phyloP scores from a whole-genome alignment of 148 eudicot genomes.

The Spergularia marina region DNA sequence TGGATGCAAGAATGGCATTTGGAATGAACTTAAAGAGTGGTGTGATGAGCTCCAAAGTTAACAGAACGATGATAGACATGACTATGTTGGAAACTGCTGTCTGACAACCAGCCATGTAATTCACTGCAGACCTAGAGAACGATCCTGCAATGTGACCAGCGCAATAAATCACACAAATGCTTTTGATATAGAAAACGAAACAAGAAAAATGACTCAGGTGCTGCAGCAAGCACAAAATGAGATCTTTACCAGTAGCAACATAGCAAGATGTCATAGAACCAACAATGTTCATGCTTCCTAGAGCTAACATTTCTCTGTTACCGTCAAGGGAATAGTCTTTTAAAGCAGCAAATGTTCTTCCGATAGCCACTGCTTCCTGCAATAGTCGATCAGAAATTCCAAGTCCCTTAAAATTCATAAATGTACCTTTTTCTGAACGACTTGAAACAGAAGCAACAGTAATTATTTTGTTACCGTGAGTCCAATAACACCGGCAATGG shows the following conservation, averaged over 20 bases:
- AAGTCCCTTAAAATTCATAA: background rate
- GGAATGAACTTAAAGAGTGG: conserved; percentile 70
- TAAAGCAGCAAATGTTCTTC: conserved; percentile 78
- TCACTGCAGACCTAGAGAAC: conserved; percentile 69
- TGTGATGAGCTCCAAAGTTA: conserved; percentile 51
- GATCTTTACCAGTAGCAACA: conserved; percentile 61
- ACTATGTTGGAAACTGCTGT: conserved; percentile 74
- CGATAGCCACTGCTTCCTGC: conserved; percentile 88
- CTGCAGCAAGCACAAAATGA: background rate
- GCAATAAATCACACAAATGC: background rate
- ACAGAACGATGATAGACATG: conserved; percentile 51
- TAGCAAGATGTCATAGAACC: conserved; percentile 94
- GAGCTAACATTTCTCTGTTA: conserved; percentile 89
- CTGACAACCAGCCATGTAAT: conserved; percentile 63
- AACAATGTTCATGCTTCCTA: conserved; percentile 78
- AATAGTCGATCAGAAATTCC: background rate
- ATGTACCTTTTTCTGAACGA: background rate
- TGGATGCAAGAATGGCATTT: conserved; percentile 62
- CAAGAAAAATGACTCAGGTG: background rate
- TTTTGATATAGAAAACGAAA: background rate
- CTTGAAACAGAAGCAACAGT: background rate
- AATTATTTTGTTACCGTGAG: conserved; percentile 49
- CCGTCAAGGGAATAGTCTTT: conserved; percentile 89
- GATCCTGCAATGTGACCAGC: conserved; percentile 45
- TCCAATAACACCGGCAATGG: conserved; percentile 63